phyloP scores from a whole-genome alignment of 495 filamentous ascomycete species.

The Penicillium mononematosum region DNA sequence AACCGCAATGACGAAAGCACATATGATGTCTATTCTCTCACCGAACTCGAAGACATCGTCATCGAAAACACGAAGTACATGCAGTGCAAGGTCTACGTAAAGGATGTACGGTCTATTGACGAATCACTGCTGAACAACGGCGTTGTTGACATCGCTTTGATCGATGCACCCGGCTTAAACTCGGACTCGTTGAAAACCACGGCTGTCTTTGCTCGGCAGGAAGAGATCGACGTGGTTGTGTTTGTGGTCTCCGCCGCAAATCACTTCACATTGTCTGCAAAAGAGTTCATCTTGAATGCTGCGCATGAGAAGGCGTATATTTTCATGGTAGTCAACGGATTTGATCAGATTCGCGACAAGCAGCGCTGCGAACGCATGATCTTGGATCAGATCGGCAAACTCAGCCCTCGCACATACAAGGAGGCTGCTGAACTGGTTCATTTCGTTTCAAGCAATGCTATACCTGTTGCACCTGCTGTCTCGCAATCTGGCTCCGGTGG shows the following conservation, averaged over 20 bases:
- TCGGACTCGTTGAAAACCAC: slow-evolving; percentile 95
- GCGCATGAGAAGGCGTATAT: slow-evolving; percentile 97
- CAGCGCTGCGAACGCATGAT: slow-evolving; percentile 85
- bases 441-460: slow-evolving; percentile 95
- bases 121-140: slow-evolving; percentile 96
- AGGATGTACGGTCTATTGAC: slow-evolving; percentile 85
- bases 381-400: slow-evolving; percentile 75
- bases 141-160: slow-evolving; percentile 95
- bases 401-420: slow-evolving; percentile 90
- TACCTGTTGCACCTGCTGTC: slow-evolving; percentile 62
- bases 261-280: slow-evolving; percentile 93
- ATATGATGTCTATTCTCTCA: slow-evolving; percentile 78
- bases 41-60: slow-evolving; percentile 83
- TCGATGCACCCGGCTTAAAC: slow-evolving; percentile 94
- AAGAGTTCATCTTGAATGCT: slow-evolving; percentile 93
- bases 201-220: slow-evolving; percentile 92
- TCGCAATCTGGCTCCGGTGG: slow-evolving; percentile 51
- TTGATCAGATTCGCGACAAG: slow-evolving; percentile 91
- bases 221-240: slow-evolving; percentile 98
- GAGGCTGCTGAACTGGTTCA: slow-evolving; percentile 91
- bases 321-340: slow-evolving; percentile 98
- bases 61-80: slow-evolving; percentile 80
- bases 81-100: slow-evolving; percentile 96
- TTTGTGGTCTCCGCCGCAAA: slow-evolving; percentile 98
- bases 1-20: slow-evolving; percentile 89